Conservation (phyloP, 495 filamentous ascomycete genomes). For the Bacidia rubella region DNA sequence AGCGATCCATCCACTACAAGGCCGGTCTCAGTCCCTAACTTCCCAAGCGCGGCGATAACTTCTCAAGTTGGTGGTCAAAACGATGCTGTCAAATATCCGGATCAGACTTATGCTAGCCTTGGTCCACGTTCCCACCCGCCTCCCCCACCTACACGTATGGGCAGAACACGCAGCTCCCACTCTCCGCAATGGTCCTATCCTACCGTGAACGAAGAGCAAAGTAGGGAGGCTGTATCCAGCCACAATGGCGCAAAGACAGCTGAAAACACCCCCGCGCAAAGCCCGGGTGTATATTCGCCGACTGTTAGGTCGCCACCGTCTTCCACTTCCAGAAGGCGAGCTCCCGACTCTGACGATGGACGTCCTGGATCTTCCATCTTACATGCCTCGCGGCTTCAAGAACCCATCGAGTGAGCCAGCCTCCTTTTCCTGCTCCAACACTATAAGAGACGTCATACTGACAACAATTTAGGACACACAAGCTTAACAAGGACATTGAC, state of each 20-base stretch:
- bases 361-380: conserved; percentile 41
- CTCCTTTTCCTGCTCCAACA: background rate
- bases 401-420: conserved; percentile 45
- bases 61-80: conserved; percentile 17
- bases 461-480: conserved; percentile 15
- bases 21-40: conserved; percentile 16
- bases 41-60: conserved; percentile 3
- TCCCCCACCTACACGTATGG: conserved; percentile 28
- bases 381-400: conserved; percentile 50
- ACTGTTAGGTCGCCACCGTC: conserved; percentile 3
- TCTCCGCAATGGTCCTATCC: conserved; percentile 22
- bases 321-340: conserved; percentile 17
- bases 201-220: conserved; percentile 21
- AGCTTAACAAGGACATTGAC: conserved; percentile 49
- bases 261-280: conserved; percentile 53
- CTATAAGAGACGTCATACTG: background rate
- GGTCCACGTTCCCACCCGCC: conserved; percentile 24
- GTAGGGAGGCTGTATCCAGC: conserved; percentile 22
- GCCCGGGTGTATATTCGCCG: conserved; percentile 49
- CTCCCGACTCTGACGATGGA: conserved; percentile 34
- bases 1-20: conserved; percentile 10
- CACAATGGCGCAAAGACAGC: conserved; percentile 34
- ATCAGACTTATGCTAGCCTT: conserved; percentile 39
- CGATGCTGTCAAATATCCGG: conserved; percentile 35
- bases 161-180: conserved; percentile 29